Base-by-base conservation (phyloP, 352 stramenopile species). In the Globisporangium paddicum region DNA sequence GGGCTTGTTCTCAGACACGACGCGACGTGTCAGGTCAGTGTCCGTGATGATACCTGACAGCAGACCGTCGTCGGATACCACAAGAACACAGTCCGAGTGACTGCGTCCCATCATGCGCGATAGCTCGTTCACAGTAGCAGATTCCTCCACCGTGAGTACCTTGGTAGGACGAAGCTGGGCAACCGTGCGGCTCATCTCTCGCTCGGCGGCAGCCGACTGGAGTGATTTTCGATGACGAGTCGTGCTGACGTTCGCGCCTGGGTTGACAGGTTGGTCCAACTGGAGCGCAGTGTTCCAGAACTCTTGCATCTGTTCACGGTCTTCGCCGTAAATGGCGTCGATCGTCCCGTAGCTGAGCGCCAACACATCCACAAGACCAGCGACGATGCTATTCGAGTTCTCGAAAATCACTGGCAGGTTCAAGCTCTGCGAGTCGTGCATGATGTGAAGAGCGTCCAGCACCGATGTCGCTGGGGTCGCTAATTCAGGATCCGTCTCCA, bases 41-140 rank as follows among this genome's bases (percentile, higher is more conserved):
- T 98, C 96, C 21, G 96, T 99, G 62, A 98, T 89, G 58, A 99
- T 99, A 58, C 96, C 96, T 19, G 80, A 84, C 18, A 99, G 75
- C 32, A 87, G 75, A 25, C 96, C 96, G 26, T 89, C 73, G 8
- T 87, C 73, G 41, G 87, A 94, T 16, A 97, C 80, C 32, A 99
- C 87, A 10, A 99, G 77, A 14, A 97, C 90, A 23, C 92, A 97
- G 65, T 97, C 92, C 35, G 92, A 82, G 21, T 96, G 79, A 57
- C 96, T 96, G 38, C 83, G 85, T 16, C 87, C 82, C 73, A 99
- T 94, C 44, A 87, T 91, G 41, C 85, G 72, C 4, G 84, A 82
- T 7, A 98, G 75, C 37, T 96, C 78, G 1, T 89, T 75, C n/a
- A 98, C 77, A 13, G 73, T 93, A 19, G 82, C 73, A 0, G 77